Evolutionary conservation across 139 green algal species (phyloP), one percentile per base, ranked within the genome.

Genomic region (Micractinium conductrix): DNA sequence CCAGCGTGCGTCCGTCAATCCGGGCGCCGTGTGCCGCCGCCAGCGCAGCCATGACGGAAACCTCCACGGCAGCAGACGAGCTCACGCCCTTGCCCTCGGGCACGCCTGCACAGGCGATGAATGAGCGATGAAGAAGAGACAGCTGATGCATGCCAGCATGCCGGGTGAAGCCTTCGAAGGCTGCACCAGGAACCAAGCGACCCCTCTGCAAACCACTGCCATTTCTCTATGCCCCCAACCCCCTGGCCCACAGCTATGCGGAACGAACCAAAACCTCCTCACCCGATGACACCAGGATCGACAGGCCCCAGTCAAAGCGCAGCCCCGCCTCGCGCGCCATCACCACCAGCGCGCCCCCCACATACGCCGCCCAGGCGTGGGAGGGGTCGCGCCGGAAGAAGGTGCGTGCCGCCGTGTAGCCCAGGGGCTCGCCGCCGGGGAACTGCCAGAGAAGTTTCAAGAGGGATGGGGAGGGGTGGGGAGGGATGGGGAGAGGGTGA

Each of bases 21-120:
- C 37, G 16, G 17, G 95, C 30, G 53, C 86, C 72, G 3, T 95
- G 79, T 2, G 94, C 94, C 1, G 84, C 90, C 17, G 81, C 67
- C 43, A 99, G 58, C 7, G 94, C 94, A 24, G 62, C 85, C 94
- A 98, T 97, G 16, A 91, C 83, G 1, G 96, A 91, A 44, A 99
- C 97, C 87, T 99, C 97, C 67, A 99, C 85, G 22, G 97, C 94
- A 12, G 97, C 97, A 24, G 92, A 97, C 19, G 89, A 96, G 26
- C 92, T 95, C 40, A 99, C 97, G 12, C 97, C 97, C 86, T 96
- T 96, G 63, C 97, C 96, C 87, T 99, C 94, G 0, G 97, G 96
- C 76, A 99, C 96, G 10, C 93, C 83, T 45, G 89, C 95, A n/a
- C n/a, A n/a, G n/a, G n/a, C n/a, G n/a, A n/a, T n/a, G n/a, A n/a